Conservation (phyloP, 106 monocot species). For the Chionographis japonica region DNA sequence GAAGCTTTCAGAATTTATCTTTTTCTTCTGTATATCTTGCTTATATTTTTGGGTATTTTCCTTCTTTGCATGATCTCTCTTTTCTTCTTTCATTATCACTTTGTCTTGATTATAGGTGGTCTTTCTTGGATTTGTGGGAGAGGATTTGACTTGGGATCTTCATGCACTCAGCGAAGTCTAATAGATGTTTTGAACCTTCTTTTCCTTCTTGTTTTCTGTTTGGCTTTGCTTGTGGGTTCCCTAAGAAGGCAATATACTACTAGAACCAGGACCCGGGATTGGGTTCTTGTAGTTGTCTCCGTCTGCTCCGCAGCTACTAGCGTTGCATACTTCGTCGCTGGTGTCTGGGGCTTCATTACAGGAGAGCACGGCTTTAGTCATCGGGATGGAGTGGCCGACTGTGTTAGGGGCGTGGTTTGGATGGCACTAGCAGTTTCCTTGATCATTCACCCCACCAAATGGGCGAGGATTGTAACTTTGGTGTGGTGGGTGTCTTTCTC, state of each 20-base stretch:
- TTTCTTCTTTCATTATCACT: too few species aligned
- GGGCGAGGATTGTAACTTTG: slow-evolving; percentile 5
- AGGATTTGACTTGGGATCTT: slow-evolving; percentile 20
- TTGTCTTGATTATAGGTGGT: slow-evolving; percentile 5
- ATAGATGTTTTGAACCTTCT: slow-evolving; percentile 31
- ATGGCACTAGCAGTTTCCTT: slow-evolving; percentile 32
- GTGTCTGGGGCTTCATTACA: not conserved
- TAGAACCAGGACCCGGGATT: slow-evolving; percentile 14
- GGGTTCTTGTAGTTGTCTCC: slow-evolving; percentile 23
- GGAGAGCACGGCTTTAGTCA: not conserved
- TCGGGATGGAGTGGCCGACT: not conserved
- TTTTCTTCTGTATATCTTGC: too few species aligned
- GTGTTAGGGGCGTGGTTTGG: slow-evolving; percentile 41
- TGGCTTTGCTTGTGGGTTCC: slow-evolving; percentile 10
- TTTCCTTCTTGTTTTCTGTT: slow-evolving; percentile 23
- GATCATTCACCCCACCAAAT: slow-evolving; percentile 17
- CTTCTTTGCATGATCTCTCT: not conserved
- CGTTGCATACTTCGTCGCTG: slow-evolving; percentile 14
- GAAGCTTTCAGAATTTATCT: too few species aligned
- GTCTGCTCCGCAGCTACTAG: slow-evolving; percentile 18
- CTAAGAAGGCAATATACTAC: slow-evolving; percentile 5
- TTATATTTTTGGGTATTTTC: not conserved
- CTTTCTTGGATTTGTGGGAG: not conserved
- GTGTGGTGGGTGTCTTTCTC: slow-evolving; percentile 46
- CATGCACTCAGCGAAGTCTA: slow-evolving; percentile 26